phyloP scores from a whole-genome alignment of 1,139 yeast species.

The Saccharomyces hybrid region DNA sequence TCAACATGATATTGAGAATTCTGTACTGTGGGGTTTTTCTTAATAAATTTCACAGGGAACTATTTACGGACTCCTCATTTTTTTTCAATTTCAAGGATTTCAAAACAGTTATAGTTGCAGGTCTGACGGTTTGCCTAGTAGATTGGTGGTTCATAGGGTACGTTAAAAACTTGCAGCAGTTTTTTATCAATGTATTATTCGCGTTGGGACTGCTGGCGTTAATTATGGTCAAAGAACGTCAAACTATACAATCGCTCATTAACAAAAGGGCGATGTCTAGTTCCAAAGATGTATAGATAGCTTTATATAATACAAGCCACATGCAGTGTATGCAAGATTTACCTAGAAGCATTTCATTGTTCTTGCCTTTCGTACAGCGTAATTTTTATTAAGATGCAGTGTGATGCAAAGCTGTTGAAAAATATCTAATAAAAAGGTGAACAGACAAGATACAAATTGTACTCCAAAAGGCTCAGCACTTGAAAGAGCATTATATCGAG shows the following conservation, averaged over 20 bases:
- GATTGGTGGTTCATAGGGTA: conserved; percentile 34
- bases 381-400: too few relatives aligned
- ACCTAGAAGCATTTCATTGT: not conserved
- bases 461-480: too few relatives aligned
- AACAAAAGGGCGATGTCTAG: conserved; percentile 13
- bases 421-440: too few relatives aligned
- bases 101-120: conserved; percentile 20
- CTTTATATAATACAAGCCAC: not conserved
- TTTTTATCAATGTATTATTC: conserved; percentile 37
- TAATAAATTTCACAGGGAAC: conserved; percentile 31
- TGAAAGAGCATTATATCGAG: too few relatives aligned
- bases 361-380: too few relatives aligned
- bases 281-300: conserved; percentile 11
- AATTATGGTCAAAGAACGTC: conserved; percentile 39
- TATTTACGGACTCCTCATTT: conserved; percentile 19
- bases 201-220: conserved; percentile 35
- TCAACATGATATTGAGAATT: conserved; percentile 60
- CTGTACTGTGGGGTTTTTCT: conserved; percentile 44
- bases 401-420: too few relatives aligned
- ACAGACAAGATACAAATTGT: too few relatives aligned
- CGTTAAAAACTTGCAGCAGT: conserved; percentile 38
- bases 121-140: conserved; percentile 27
- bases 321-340: not conserved
- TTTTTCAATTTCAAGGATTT: conserved; percentile 26
- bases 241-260: conserved; percentile 20